Conservation (phyloP, 2,329 filamentous ascomycete genomes). For the Pezicula carpinea region DNA sequence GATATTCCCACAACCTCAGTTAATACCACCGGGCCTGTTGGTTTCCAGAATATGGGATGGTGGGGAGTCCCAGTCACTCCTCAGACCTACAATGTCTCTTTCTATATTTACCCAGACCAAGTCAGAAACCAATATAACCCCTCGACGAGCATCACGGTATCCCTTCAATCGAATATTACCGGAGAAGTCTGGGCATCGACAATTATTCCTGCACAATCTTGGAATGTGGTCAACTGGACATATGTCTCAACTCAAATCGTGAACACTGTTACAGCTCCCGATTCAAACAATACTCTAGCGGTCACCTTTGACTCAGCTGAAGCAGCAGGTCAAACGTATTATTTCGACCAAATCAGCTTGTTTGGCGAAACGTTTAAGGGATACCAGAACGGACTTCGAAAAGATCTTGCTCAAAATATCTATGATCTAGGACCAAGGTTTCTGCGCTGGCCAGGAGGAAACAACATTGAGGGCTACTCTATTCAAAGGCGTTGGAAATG, state of each 20-base stretch:
- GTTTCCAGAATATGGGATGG: slow-evolving; percentile 28
- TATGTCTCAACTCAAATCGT: slow-evolving; percentile 15
- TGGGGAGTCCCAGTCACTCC: slow-evolving; percentile 28
- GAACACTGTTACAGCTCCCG: slow-evolving; percentile 9
- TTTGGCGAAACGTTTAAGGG: slow-evolving; percentile 57
- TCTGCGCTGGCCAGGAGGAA: slow-evolving; percentile 61
- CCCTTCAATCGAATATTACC: slow-evolving; percentile 23
- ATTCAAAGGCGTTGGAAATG: slow-evolving; percentile 2
- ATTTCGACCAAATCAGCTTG: slow-evolving; percentile 53
- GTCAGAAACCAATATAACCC: slow-evolving; percentile 15
- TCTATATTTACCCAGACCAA: slow-evolving; percentile 30
- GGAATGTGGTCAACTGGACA: slow-evolving; percentile 35
- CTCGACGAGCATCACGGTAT: slow-evolving; percentile 17
- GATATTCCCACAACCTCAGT: slow-evolving; percentile 12
- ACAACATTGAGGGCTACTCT: slow-evolving; percentile 42
- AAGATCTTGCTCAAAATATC: slow-evolving; percentile 49
- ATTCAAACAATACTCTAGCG: slow-evolving; percentile 49
- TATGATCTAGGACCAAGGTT: slow-evolving; percentile 48
- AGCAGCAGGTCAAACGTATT: slow-evolving; percentile 31
- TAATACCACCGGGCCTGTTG: slow-evolving; percentile 18
- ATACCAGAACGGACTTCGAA: slow-evolving; percentile 49
- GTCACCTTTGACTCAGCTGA: slow-evolving; percentile 47
- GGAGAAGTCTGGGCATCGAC: slow-evolving; percentile 23
- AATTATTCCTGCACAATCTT: slow-evolving; percentile 23
- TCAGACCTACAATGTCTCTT: slow-evolving; percentile 28